Evolutionary conservation across 495 filamentous ascomycete species (phyloP).

Genomic region (Penicillium psychrofluorescens): DNA sequence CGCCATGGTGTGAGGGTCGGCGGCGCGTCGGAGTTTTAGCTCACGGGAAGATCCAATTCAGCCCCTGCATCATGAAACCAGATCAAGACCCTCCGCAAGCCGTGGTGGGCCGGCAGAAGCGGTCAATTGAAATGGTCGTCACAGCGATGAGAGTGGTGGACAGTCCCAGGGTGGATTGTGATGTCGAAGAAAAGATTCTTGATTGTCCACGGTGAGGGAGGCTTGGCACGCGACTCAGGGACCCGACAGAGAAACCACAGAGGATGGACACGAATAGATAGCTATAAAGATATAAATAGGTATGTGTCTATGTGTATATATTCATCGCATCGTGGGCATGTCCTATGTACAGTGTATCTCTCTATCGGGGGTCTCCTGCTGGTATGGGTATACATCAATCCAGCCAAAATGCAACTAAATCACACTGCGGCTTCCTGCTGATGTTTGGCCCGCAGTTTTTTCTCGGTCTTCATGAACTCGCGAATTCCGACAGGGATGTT

Average conservation of each 20-base stretch:
- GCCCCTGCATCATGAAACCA: too few species aligned
- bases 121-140: too few species aligned
- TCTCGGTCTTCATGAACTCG: conserved; percentile 97
- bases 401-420: too few species aligned
- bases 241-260: too few species aligned
- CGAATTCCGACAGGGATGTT: conserved; percentile 86
- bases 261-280: background rate
- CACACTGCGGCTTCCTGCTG: conserved; percentile 15
- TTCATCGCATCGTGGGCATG: conserved; percentile 3
- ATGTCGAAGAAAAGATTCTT: too few species aligned
- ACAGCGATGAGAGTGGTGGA: too few species aligned
- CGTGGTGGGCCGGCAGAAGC: too few species aligned
- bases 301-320: background rate
- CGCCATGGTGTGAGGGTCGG: conserved; percentile 3
- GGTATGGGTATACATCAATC: too few species aligned
- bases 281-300: background rate
- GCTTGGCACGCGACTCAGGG: background rate
- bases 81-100: too few species aligned
- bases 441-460: conserved; percentile 75
- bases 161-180: too few species aligned
- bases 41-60: too few species aligned
- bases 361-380: conserved; percentile 3
- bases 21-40: too few species aligned
- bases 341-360: conserved; percentile 18
- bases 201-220: background rate